These are phyloP conservation scores for Entamoeba moshkovskii DNA, from an alignment of 208 protist species.

Conservation along the genomic window DNA sequence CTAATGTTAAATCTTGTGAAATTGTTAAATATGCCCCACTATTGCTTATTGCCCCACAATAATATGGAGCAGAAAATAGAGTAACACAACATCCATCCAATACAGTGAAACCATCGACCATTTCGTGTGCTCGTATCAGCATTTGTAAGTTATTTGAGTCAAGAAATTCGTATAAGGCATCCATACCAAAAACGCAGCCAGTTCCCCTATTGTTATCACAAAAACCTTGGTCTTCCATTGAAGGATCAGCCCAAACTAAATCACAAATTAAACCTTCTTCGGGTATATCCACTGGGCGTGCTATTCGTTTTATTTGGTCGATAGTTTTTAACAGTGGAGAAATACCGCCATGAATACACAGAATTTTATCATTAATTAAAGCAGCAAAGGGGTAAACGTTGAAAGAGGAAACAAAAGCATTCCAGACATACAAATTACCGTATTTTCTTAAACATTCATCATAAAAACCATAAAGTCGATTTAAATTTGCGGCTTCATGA, in stretches of 20 bases:
- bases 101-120: conserved; percentile 59
- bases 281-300: conserved; percentile 87
- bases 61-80: conserved; percentile 98
- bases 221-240: conserved; percentile 76
- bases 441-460: conserved; percentile 39
- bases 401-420: background rate
- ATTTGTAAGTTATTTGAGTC: conserved; percentile 94
- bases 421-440: background rate
- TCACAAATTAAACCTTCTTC: conserved; percentile 93
- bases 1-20: background rate
- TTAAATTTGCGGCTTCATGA: conserved; percentile 17
- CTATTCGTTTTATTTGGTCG: conserved; percentile 80
- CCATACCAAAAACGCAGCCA: conserved; percentile 86
- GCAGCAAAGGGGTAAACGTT: conserved; percentile 70
- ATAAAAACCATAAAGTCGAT: conserved; percentile 20
- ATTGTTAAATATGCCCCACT: conserved; percentile 61
- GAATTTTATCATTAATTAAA: conserved; percentile 96
- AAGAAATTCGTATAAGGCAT: conserved; percentile 89
- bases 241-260: conserved; percentile 93
- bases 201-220: conserved; percentile 88
- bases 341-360: conserved; percentile 92
- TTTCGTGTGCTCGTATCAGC: conserved; percentile 93
- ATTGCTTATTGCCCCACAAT: conserved; percentile 98
- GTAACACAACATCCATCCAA: conserved; percentile 92
- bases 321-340: conserved; percentile 78